These are phyloP conservation scores for Mucor indicus DNA, from an alignment of 371 early-diverging fungal species.

Conservation along the genomic window DNA sequence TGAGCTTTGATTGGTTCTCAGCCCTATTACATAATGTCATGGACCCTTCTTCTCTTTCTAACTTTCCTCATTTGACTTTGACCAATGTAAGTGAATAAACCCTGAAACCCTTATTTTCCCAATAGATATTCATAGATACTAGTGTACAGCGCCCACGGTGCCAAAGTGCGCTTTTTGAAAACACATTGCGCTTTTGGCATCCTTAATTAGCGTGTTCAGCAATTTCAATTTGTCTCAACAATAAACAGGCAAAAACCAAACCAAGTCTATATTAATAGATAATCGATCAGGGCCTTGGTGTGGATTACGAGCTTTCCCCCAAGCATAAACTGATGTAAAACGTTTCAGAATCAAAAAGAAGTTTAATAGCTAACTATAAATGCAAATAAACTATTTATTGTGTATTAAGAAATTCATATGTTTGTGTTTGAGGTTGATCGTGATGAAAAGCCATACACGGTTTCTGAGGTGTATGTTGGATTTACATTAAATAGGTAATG, in stretches of 20 bases:
- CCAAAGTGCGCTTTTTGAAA: constrained; percentile 7
- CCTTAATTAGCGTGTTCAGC: constrained; percentile 1
- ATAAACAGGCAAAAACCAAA: neutral
- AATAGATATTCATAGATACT: too few relatives aligned
- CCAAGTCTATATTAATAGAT: constrained; percentile 1
- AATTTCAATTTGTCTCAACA: neutral
- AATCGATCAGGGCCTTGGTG: neutral
- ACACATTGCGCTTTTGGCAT: constrained; percentile 3
- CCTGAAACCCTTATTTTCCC: too few relatives aligned
- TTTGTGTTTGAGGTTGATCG: constrained; percentile 2
- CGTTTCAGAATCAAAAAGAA: neutral
- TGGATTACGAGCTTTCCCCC: neutral
- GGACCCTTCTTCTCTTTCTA: too few relatives aligned
- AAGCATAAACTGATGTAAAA: constrained; percentile 2
- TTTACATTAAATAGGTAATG: constrained; percentile 15
- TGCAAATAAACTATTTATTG: constrained; percentile 3
- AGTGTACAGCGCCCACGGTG: constrained; percentile 3
- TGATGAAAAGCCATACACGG: constrained; percentile 5
- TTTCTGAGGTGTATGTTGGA: constrained; percentile 2
- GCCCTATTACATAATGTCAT: too few relatives aligned
- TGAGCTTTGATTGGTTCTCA: too few relatives aligned
- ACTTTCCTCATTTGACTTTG: too few relatives aligned
- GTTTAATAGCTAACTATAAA: constrained; percentile 1
- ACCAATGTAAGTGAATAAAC: too few relatives aligned
- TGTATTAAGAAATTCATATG: constrained; percentile 2